Percentiles rank a stretch among this genome's conserved stretches.
Conservation (phyloP, 176 grass and related monocot species). For the Oryza coarctata region DNA sequence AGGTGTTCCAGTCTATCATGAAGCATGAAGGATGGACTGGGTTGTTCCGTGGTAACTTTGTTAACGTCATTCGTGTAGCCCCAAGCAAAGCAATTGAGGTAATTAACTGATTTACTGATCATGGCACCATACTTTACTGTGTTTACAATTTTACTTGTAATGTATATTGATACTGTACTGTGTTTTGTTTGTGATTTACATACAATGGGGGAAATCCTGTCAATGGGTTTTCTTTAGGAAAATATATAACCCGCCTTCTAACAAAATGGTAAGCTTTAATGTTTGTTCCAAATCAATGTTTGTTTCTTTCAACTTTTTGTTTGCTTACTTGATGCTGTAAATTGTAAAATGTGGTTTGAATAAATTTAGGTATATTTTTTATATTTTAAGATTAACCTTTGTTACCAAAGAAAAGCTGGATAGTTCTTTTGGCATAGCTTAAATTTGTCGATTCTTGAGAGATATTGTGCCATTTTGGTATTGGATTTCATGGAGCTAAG, state of each 20-base stretch:
- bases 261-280: background rate
- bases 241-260: background rate
- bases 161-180: background rate
- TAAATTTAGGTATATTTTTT: background rate
- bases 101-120: slow-evolving; percentile 20
- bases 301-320: background rate
- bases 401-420: background rate
- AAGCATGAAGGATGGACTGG: slow-evolving; percentile 85
- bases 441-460: background rate
- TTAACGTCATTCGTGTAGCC: slow-evolving; percentile 84
- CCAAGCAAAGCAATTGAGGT: slow-evolving; percentile 97
- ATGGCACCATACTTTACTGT: background rate
- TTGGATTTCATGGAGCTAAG: background rate
- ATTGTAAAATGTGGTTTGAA: background rate
- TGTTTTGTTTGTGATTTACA: background rate
- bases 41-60: slow-evolving; percentile 82
- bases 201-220: background rate
- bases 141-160: background rate
- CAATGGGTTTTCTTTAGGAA: background rate
- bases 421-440: background rate
- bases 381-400: background rate
- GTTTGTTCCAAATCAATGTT: background rate
- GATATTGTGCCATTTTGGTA: background rate
- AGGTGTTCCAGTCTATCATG: slow-evolving; percentile 74
- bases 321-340: background rate